A percentile compares a stretch with the other conserved stretches of the same genome.
Evolutionary conservation across 148 eudicot genomes (phyloP).

Genomic region (Fagopyrum homotropicum): DNA sequence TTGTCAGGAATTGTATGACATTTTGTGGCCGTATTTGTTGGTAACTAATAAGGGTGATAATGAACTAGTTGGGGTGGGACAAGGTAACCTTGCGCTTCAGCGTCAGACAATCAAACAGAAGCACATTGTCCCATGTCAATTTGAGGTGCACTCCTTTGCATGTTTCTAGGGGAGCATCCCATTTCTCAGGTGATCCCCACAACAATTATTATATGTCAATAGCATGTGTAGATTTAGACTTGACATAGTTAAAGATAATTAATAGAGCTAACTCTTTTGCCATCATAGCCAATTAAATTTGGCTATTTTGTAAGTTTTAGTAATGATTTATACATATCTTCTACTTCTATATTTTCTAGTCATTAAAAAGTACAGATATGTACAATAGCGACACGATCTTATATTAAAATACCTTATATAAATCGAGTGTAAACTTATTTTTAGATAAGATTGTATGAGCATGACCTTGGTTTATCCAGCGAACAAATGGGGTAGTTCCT

Average conservation of each 20-base stretch:
- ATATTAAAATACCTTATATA: background rate
- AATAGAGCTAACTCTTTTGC: background rate
- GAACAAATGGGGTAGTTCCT: no score
- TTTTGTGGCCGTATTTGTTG: slow-evolving; percentile 11
- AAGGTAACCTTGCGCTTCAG: slow-evolving; percentile 28
- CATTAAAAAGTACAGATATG: background rate
- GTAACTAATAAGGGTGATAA: slow-evolving; percentile 3
- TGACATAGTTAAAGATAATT: background rate
- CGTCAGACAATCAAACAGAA: slow-evolving; percentile 23
- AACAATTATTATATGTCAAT: slow-evolving; percentile 19
- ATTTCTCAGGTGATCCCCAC: slow-evolving; percentile 22
- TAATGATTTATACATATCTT: background rate
- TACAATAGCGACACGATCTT: background rate
- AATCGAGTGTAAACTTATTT: no score
- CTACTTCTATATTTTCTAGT: background rate
- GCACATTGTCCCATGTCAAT: slow-evolving; percentile 26
- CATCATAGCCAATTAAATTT: background rate
- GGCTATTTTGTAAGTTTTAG: background rate
- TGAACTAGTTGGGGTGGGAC: slow-evolving; percentile 26
- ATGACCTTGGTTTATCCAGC: background rate
- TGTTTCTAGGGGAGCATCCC: slow-evolving; percentile 30
- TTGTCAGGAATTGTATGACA: slow-evolving; percentile 17
- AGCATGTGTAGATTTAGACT: background rate
- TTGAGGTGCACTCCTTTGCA: slow-evolving; percentile 24
- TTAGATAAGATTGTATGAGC: background rate